Evolutionary conservation across 352 stramenopile species (phyloP).

Genomic region (Globisporangium takayamanum): DNA sequence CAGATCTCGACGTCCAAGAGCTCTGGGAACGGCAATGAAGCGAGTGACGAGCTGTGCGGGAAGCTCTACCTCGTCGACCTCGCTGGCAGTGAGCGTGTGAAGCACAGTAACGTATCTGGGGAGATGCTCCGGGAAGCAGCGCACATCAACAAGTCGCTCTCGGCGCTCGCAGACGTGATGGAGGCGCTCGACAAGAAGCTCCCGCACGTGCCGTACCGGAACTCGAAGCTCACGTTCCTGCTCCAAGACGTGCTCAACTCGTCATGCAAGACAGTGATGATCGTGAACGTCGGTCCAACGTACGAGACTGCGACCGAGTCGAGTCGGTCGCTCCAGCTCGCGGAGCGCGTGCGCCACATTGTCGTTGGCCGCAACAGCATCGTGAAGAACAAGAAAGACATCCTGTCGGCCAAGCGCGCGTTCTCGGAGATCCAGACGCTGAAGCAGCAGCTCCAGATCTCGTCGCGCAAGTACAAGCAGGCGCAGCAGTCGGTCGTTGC

Average conservation of each 20-base stretch:
- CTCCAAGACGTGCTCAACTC: conserved; percentile 91
- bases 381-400: conserved; percentile 81
- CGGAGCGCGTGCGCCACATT: conserved; percentile 73
- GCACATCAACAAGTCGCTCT: conserved; percentile 89
- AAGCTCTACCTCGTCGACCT: conserved; percentile 92
- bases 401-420: conserved; percentile 89
- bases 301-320: conserved; percentile 81
- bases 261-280: conserved; percentile 92
- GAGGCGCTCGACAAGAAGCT: conserved; percentile 89
- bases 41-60: conserved; percentile 58
- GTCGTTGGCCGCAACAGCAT: conserved; percentile 76
- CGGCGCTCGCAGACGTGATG: conserved; percentile 91
- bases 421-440: conserved; percentile 93
- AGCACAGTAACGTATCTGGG: conserved; percentile 85
- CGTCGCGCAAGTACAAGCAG: conserved; percentile 79
- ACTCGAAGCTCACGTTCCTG: conserved; percentile 98
- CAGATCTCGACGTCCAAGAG: conserved; percentile 66
- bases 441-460: conserved; percentile 88
- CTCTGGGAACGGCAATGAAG: conserved; percentile 23
- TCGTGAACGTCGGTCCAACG: conserved; percentile 87
- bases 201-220: conserved; percentile 93
- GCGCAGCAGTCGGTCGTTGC: conserved; percentile 88
- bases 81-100: conserved; percentile 89
- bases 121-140: conserved; percentile 72
- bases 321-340: conserved; percentile 84